These are phyloP conservation scores for Pulveroboletus sp. DNA, from an alignment of 768 basidiomycete genomes.

Conservation along the genomic window DNA sequence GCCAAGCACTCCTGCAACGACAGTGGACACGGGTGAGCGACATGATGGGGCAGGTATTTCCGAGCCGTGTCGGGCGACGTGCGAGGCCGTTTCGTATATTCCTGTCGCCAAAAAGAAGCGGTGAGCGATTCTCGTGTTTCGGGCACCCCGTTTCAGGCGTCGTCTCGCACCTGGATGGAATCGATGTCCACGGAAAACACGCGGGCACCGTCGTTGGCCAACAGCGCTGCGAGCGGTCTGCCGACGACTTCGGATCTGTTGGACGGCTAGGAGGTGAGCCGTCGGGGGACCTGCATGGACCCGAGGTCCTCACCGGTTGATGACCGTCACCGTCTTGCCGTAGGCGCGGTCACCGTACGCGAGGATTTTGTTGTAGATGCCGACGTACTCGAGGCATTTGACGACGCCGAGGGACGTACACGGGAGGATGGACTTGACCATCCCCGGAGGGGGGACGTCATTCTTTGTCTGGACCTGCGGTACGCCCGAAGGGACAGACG, in stretches of 20 bases:
- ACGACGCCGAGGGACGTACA: constrained; percentile 97
- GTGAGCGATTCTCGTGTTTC: neutral
- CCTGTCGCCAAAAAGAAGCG: constrained; percentile 35
- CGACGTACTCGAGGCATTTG: constrained; percentile 85
- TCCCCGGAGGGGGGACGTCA: constrained; percentile 74
- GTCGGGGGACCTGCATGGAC: neutral
- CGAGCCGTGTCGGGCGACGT: constrained; percentile 37
- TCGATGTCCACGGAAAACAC: constrained; percentile 96
- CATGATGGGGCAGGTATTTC: constrained; percentile 80
- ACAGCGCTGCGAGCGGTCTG: constrained; percentile 89
- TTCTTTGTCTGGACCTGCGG: constrained; percentile 34
- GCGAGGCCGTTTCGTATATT: constrained; percentile 90
- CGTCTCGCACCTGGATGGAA: constrained; percentile 65
- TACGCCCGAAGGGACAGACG: constrained; percentile 37
- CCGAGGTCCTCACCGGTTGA: constrained; percentile 66
- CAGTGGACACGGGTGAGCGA: constrained; percentile 64
- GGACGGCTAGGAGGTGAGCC: neutral
- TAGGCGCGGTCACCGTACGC: constrained; percentile 94
- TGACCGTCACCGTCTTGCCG: constrained; percentile 88
- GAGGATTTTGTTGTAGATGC: constrained; percentile 90
- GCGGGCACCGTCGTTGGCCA: constrained; percentile 94
- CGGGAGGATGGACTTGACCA: constrained; percentile 94
- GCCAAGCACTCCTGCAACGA: constrained; percentile 78
- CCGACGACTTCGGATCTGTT: constrained; percentile 93
- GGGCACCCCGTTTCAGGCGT: neutral